Evolutionary conservation across 345 rosid species (phyloP).

Genomic region (Adansonia digitata): DNA sequence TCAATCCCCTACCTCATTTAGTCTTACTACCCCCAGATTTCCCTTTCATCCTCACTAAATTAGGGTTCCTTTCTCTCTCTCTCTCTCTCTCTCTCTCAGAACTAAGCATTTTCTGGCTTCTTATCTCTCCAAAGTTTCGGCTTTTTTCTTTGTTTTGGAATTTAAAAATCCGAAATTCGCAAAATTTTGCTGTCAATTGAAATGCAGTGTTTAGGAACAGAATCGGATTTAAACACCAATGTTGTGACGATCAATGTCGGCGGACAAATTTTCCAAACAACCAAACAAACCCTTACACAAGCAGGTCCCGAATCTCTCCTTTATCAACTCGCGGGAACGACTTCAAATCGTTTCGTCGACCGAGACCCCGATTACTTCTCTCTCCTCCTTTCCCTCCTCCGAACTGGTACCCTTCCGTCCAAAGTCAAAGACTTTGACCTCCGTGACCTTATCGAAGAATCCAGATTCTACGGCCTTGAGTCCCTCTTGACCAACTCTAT

Average conservation of each 20-base stretch:
- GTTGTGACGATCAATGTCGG: constrained; percentile 68
- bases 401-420: constrained; percentile 77
- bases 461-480: constrained; percentile 67
- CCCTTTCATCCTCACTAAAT: no score
- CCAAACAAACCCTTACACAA: constrained; percentile 58
- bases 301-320: constrained; percentile 67
- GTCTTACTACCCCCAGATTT: no score
- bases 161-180: not conserved
- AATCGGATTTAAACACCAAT: constrained; percentile 24
- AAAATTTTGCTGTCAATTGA: constrained; percentile 1
- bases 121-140: no score
- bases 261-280: constrained; percentile 68
- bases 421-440: constrained; percentile 57
- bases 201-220: constrained; percentile 10
- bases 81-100: no score
- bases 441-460: constrained; percentile 70
- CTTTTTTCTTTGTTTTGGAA: not conserved
- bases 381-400: constrained; percentile 63
- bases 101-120: no score
- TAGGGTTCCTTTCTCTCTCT: not conserved
- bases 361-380: constrained; percentile 85
- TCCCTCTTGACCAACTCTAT: constrained; percentile 47
- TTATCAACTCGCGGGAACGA: constrained; percentile 42
- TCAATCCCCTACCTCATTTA: not conserved
- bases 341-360: constrained; percentile 52